These are phyloP conservation scores for Eleusine coracana DNA, from an alignment of 176 grass and related monocot species.

Conservation along the genomic window DNA sequence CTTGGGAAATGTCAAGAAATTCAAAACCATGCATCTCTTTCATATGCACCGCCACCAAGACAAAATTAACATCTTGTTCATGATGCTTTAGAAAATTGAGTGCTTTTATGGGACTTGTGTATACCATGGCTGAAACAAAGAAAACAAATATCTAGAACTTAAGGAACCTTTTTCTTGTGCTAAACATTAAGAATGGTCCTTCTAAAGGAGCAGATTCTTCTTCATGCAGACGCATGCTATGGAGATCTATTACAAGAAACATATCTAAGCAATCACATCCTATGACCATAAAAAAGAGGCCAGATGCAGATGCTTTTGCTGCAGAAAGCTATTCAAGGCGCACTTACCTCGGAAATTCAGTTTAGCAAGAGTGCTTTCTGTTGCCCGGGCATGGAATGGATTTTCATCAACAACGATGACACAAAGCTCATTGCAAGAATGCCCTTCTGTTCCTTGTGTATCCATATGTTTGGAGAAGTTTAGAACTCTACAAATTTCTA, in stretches of 20 bases:
- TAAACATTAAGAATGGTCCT: background rate
- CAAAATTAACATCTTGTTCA: conserved; percentile 39
- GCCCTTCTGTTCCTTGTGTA: background rate
- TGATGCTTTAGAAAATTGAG: conserved; percentile 18
- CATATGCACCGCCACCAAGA: conserved; percentile 40
- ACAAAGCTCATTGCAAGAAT: background rate
- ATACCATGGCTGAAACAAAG: conserved; percentile 16
- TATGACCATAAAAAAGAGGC: background rate
- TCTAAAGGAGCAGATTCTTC: background rate
- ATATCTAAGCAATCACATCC: background rate
- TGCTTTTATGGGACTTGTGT: conserved; percentile 39
- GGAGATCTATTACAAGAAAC: background rate
- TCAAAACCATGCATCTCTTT: conserved; percentile 36
- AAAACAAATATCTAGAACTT: background rate
- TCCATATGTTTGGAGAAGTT: background rate
- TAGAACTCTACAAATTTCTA: background rate
- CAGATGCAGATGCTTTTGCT: background rate
- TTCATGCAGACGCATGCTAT: background rate
- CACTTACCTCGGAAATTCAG: conserved; percentile 20
- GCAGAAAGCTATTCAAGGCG: background rate
- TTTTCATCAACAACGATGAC: conserved; percentile 34
- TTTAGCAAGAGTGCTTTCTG: conserved; percentile 14
- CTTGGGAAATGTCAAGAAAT: conserved; percentile 17
- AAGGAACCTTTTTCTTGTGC: background rate
- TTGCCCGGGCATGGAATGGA: background rate